These are phyloP conservation scores for Arthrobotrys iridis DNA, from an alignment of 2,329 filamentous ascomycete genomes.

Conservation along the genomic window DNA sequence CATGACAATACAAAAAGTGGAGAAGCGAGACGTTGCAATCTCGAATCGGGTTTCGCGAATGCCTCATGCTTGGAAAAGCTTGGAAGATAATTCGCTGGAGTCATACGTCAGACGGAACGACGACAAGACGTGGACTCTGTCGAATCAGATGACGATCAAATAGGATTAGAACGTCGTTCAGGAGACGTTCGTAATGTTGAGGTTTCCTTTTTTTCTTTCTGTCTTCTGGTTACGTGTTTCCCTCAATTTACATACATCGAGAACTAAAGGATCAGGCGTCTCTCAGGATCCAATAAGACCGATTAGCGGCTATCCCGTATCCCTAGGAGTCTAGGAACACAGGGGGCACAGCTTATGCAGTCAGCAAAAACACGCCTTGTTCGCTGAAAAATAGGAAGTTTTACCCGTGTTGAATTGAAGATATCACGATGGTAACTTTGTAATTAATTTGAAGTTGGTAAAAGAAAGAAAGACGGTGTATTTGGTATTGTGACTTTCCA, in stretches of 20 bases:
- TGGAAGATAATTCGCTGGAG: slow-evolving; percentile 12
- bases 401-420: background rate
- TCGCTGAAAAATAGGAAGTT: background rate
- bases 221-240: slow-evolving; percentile 10
- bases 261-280: slow-evolving; percentile 46
- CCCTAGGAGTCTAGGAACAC: background rate
- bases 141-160: slow-evolving; percentile 41
- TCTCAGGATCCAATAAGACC: slow-evolving; percentile 40
- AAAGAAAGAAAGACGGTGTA: slow-evolving; percentile 13
- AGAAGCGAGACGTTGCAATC: background rate
- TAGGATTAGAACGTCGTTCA: background rate
- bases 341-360: slow-evolving; percentile 39
- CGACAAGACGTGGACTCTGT: slow-evolving; percentile 23
- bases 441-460: background rate
- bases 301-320: slow-evolving; percentile 18
- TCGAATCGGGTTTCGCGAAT: slow-evolving; percentile 6
- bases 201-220: slow-evolving; percentile 2
- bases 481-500: slow-evolving; percentile 21
- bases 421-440: background rate
- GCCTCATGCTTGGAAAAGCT: slow-evolving; percentile 15
- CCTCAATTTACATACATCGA: background rate
- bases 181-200: slow-evolving; percentile 11
- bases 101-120: slow-evolving; percentile 42
- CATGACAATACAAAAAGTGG: slow-evolving; percentile 21
- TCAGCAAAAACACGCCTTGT: slow-evolving; percentile 40